Conservation (phyloP, 768 basidiomycete species). For the Tylopilus sp. region DNA sequence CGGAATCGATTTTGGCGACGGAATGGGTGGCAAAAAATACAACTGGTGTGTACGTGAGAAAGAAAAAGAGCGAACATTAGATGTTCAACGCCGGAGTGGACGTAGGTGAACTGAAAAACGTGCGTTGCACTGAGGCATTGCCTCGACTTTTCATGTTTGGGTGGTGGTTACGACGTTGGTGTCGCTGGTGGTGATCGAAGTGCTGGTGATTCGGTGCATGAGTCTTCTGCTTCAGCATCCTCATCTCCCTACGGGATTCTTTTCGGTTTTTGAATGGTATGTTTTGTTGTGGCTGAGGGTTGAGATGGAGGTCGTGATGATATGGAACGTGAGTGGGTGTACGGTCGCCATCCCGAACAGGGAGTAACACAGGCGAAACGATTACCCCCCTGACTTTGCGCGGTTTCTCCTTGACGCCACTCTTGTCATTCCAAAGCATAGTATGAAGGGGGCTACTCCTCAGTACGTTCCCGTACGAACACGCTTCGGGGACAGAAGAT, state of each 20-base stretch:
- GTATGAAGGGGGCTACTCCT: conserved; percentile 54
- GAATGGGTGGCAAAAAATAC: conserved; percentile 19
- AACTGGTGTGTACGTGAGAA: too few relatives aligned
- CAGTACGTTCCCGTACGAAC: conserved; percentile 40
- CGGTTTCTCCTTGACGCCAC: conserved; percentile 16
- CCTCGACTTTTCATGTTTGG: conserved; percentile 63
- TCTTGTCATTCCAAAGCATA: conserved; percentile 48
- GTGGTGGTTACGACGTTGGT: conserved; percentile 54
- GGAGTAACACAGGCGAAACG: conserved; percentile 51
- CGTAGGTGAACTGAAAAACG: conserved; percentile 36
- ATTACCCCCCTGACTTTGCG: conserved; percentile 33
- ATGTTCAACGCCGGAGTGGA: conserved; percentile 28
- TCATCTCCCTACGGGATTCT: conserved; percentile 65
- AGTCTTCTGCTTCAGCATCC: conserved; percentile 60
- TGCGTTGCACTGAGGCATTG: conserved; percentile 51
- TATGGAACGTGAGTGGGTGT: conserved; percentile 44
- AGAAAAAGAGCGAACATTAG: conserved; percentile 10
- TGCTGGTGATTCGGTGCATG: conserved; percentile 37
- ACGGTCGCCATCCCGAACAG: conserved; percentile 52
- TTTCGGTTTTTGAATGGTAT: conserved; percentile 53
- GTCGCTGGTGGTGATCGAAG: conserved; percentile 45
- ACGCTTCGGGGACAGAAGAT: conserved; percentile 16
- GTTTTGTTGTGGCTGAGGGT: conserved; percentile 36
- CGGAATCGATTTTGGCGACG: conserved; percentile 2
- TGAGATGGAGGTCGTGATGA: conserved; percentile 33